Conservation (phyloP, 495 filamentous ascomycete genomes). For the Xanthoparmelia taractica region DNA sequence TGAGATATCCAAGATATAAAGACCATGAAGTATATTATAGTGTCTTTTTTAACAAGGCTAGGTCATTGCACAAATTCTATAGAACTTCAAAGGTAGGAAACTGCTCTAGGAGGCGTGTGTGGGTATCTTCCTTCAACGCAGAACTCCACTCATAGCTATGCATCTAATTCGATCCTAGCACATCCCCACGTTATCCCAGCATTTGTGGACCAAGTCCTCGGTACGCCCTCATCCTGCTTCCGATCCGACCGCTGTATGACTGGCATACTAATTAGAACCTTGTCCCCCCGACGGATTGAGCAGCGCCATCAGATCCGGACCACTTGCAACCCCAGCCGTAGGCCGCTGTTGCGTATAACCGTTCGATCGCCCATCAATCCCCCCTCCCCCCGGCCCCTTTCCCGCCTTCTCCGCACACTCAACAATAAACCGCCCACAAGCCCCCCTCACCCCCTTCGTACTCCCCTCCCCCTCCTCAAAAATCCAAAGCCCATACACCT, state of each 20-base stretch:
- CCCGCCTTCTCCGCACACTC: constrained; percentile 49
- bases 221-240: background rate
- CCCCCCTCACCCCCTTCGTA: constrained; percentile 43
- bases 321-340: background rate
- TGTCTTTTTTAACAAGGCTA: background rate
- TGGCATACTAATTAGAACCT: too few relatives aligned
- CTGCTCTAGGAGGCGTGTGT: too few relatives aligned
- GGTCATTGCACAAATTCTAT: background rate
- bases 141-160: constrained; percentile 6
- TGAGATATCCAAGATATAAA: background rate
- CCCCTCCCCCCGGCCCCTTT: constrained; percentile 33
- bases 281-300: background rate
- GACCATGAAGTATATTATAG: too few relatives aligned
- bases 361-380: background rate
- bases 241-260: background rate
- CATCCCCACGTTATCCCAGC: background rate
- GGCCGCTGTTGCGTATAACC: background rate
- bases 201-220: background rate
- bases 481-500: constrained; percentile 55
- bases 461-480: constrained; percentile 50
- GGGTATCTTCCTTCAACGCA: constrained; percentile 11
- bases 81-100: background rate
- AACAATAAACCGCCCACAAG: constrained; percentile 46
- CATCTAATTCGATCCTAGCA: background rate
- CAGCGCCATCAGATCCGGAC: constrained; percentile 16